Evolutionary conservation across 176 grass and related monocot species (phyloP).

Genomic region (Tuctoria greenei): DNA sequence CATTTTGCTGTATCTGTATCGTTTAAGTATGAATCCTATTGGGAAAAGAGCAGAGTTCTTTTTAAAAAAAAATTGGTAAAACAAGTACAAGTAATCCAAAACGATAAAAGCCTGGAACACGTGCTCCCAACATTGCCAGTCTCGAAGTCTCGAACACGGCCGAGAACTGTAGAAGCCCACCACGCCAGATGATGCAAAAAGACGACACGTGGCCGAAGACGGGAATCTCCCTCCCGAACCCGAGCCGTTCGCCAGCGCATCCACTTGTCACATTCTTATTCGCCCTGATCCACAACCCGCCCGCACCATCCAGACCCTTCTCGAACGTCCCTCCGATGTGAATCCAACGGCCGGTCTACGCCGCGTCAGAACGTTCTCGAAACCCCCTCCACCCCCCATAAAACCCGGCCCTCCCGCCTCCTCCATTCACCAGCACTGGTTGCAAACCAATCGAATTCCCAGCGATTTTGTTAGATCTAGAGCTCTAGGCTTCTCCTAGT

Average conservation of each 20-base stretch:
- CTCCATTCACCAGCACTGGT: neutral
- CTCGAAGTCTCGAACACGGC: too few species aligned
- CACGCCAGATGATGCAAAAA: too few species aligned
- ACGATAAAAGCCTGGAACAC: too few species aligned
- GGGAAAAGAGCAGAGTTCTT: too few species aligned
- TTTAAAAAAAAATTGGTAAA: too few species aligned
- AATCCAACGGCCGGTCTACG: constrained; percentile 26
- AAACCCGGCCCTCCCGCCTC: constrained; percentile 3
- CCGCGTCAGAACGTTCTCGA: constrained; percentile 57
- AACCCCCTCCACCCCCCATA: constrained; percentile 15
- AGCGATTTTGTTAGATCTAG: neutral
- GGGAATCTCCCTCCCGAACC: neutral
- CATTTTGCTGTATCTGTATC: too few species aligned
- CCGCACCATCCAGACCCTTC: constrained; percentile 38
- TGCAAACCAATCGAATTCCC: neutral
- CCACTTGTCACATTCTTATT: neutral
- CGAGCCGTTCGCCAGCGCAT: too few species aligned
- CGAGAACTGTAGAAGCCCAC: too few species aligned
- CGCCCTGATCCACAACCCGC: neutral
- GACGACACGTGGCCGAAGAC: neutral
- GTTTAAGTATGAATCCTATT: too few species aligned
- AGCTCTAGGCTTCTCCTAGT: neutral
- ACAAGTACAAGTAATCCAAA: too few species aligned
- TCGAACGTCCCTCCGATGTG: constrained; percentile 35
- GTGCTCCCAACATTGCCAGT: neutral